Base-by-base conservation (phyloP, 331 rosid species). In the Arachis monticola region DNA sequence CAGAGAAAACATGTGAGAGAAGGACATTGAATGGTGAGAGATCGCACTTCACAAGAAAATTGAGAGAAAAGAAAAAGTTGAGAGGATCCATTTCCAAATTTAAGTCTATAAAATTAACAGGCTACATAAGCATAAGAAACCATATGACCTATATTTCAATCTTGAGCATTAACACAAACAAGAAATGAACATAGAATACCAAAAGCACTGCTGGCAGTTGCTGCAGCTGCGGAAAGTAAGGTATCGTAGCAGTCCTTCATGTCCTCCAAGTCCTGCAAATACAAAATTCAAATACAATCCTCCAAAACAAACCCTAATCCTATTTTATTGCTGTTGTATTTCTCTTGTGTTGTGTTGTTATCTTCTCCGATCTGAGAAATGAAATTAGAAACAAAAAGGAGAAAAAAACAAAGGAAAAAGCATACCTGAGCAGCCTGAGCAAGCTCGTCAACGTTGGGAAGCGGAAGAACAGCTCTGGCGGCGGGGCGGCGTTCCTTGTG, bases 201-300 rank as follows among this genome's bases (percentile, higher is more conserved):
- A 59, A 87, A 95, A 74, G 99, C 97, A 73, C 99, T 90, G 79
- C 91, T 95, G 72, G 95, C 89, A 5, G 98, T 92, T 32, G 99
- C 99, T 2, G 99, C 99, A 7, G 99, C 97, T 2, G 99, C 96
- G 51, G 99, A 87, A 77, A 92, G 99, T 77, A 95, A 87, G 89
- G 91, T 83, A 72, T 92, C 99, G 48, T 95, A 95, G 85, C 99
- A 92, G 68, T 91, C 96, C 60, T 91, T 83, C 92, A 93, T 91
- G 53, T 87, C 96, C 67, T 85, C 85, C 97, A 93, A 82, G 69
- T 84, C 80, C 74, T 74, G 77, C 31, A 66, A 48, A 46, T 5
- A 7, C 50, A 51, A 48, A 48, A 30, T 42, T 35, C 22, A 45
- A 47, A 6, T 47, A 2, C 2, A 47, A 47, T 6, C 11, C 5